Base-by-base conservation (phyloP, 352 stramenopile species). In the Thraustochytrium striatum region DNA sequence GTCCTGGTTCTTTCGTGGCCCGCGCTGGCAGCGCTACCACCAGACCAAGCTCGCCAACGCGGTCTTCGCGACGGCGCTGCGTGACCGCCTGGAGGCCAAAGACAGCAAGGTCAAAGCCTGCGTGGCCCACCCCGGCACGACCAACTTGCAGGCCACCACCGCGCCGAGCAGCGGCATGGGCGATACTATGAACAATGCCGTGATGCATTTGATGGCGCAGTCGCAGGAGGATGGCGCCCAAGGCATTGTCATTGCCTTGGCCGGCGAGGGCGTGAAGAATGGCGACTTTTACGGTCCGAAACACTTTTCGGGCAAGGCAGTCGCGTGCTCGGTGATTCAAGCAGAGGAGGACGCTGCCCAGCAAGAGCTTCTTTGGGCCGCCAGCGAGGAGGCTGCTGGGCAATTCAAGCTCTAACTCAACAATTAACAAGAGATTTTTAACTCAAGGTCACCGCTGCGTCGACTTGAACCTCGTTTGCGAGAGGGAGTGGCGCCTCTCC, bases 61-160 rank as follows among this genome's bases (percentile, higher is more conserved):
- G 72, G 84, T 97, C 5, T 98, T 98, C 81, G 89, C 92, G 2
- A 88, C 92, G 80, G 94, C 97, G 82, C 82, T 98, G 2, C 87
- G 96, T 75, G 86, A 89, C 33, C 88, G 90, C n/a, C 84, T 95
- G 35, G 79, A 91, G 61, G 83, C 81, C 13, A 61, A 57, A 83
- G 38, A 81, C 83, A 55, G 81, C 88, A 25, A 19, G 21, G 33
- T 81, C 0, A 79, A 69, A 25, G 7, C 33, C 0, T n/a, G 33
- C 25, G 53, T 25, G n/a, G 21, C 19, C 11, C 72, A 81, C 7
- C 72, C 72, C 7, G 72, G 72, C 44, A 30, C 57, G 33, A 81
- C 72, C 8, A n/a, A 32, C 21, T 35, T 81, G 21, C 61, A 57
- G 43, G 47, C 21, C 35, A 52, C 35, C 21, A 47, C 35, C 13